These are phyloP conservation scores for Rhytidhysteron rufulum DNA, from an alignment of 2,329 filamentous ascomycete species.

Conservation along the genomic window DNA sequence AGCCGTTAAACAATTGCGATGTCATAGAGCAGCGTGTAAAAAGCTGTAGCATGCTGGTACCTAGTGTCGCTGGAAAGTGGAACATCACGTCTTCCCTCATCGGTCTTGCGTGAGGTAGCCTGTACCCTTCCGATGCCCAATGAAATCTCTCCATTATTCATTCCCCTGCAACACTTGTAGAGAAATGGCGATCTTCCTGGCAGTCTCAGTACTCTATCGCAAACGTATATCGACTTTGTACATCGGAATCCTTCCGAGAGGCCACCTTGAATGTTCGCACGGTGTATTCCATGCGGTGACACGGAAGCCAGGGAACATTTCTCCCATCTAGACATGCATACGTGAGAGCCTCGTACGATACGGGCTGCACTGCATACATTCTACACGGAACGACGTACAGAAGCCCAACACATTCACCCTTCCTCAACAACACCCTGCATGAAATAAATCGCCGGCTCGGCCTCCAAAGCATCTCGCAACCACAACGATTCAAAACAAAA, in stretches of 20 bases:
- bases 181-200: too few relatives aligned
- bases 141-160: too few relatives aligned
- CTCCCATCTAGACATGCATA: constrained; percentile 2
- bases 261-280: neutral
- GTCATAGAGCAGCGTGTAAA: too few relatives aligned
- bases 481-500: neutral
- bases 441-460: neutral
- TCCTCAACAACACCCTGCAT: neutral
- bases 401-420: constrained; percentile 3
- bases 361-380: neutral
- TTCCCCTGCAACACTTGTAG: too few relatives aligned
- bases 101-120: too few relatives aligned
- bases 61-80: too few relatives aligned
- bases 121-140: too few relatives aligned
- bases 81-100: too few relatives aligned
- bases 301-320: neutral
- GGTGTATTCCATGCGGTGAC: neutral
- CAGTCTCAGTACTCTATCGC: neutral
- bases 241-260: too few relatives aligned
- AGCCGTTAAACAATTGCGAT: too few relatives aligned
- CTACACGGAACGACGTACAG: neutral
- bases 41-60: too few relatives aligned
- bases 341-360: neutral
- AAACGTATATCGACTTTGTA: neutral
- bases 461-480: neutral